Base-by-base conservation (phyloP, 1,139 yeast species). In the Taphrina sp. region DNA sequence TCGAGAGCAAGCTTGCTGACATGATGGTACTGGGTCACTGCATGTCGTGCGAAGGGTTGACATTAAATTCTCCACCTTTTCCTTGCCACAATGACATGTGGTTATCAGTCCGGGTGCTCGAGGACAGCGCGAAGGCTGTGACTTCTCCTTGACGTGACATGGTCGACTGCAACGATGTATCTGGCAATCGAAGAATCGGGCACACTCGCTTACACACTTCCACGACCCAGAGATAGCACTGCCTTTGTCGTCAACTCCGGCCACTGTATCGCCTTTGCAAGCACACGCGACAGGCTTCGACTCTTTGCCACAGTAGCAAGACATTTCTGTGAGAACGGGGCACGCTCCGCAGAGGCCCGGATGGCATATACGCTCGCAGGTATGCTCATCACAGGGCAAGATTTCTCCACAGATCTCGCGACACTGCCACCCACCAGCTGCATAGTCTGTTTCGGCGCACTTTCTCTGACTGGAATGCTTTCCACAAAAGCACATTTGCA, bases 271-370 rank as follows among this genome's bases (percentile, higher is more conserved):
- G 12, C 28, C 23, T 54, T 72, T 71, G n/a, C 79, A 77, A 59
- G 70, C 68, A 64, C 94, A 86, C 51, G 69, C 67, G 1, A 83
- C 69, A 3, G 67, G 62, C 26, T 75, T 65, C 3, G 65, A 64
- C 3, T 76, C 71, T 43, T 76, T 74, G 0, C 96, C 95, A 72
- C 96, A 89, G 66, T 85, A 89, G 67, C 96, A 89, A 20, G 64
- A 69, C 1, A 78, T 76, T 7, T 66, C 66, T 2, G 79, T 67
- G 7, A 64, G 63, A 56, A 72, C 74, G 7, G 71, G 69, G 67
- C 96, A 89, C 5, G 75, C 73, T 0, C 95, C 95, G 72, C 96
- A 89, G 28, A 85, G 73, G 0, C 95, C 96, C 19, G 73, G 67
- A 68, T 89, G 96, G 64, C 95, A 85, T 5, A 60, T 63, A 39